Percentiles rank a stretch among this genome's conserved stretches.
Evolutionary conservation across 2,329 filamentous ascomycete genomes (phyloP).

Genomic region (Drechslerella coelobrocha): DNA sequence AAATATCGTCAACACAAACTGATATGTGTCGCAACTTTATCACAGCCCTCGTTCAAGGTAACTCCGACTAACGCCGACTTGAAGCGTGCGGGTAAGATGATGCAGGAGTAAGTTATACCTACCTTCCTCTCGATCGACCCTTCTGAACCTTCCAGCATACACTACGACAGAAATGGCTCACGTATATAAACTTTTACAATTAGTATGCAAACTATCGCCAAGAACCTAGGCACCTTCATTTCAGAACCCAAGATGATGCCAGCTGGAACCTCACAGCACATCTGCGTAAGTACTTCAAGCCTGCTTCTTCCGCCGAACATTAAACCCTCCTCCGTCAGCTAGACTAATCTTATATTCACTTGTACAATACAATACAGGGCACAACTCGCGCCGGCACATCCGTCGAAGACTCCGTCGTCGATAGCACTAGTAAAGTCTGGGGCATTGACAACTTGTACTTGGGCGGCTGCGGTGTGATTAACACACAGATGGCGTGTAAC

Average conservation of each 20-base stretch:
- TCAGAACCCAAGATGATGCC: constrained; percentile 52
- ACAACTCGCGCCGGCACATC: constrained; percentile 50
- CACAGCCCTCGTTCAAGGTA: constrained; percentile 21
- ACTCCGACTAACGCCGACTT: constrained; percentile 25
- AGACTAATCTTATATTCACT: no score
- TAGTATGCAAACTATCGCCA: constrained; percentile 52
- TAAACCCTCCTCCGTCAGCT: no score
- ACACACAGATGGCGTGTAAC: constrained; percentile 53
- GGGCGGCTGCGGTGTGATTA: constrained; percentile 54
- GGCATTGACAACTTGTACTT: constrained; percentile 52
- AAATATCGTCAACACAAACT: no score
- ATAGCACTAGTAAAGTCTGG: constrained; percentile 53
- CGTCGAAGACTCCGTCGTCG: constrained; percentile 48
- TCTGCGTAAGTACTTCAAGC: no score
- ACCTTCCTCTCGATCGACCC: no score
- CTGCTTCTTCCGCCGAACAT: no score
- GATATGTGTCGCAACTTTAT: no score
- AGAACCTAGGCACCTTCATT: constrained; percentile 51
- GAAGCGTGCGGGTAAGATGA: constrained; percentile 52
- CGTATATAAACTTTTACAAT: not conserved
- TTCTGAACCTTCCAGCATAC: no score
- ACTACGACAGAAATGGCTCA: not conserved
- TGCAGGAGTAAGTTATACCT: constrained; percentile 54
- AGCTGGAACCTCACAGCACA: constrained; percentile 51
- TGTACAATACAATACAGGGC: constrained; percentile 15